These are phyloP conservation scores for Pisolithus marmoratus DNA, from an alignment of 768 basidiomycete genomes.

Conservation along the genomic window DNA sequence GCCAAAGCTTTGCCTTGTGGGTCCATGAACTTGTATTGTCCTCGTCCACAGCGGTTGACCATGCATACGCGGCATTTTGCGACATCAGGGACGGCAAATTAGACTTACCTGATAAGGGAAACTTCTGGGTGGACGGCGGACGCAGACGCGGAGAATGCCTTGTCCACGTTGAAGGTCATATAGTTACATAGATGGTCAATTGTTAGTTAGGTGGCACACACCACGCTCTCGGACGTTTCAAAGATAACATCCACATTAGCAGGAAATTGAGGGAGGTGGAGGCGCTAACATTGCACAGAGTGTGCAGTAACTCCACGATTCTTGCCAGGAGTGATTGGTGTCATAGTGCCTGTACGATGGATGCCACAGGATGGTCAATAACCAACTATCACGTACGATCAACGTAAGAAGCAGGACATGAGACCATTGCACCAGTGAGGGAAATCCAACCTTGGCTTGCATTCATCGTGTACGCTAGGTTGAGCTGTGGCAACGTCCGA, in stretches of 20 bases:
- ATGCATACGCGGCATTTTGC: slow-evolving; percentile 15
- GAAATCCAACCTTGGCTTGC: too few relatives aligned
- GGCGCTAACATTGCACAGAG: too few relatives aligned
- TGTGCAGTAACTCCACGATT: too few relatives aligned
- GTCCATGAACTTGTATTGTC: slow-evolving; percentile 17
- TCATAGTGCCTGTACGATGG: too few relatives aligned
- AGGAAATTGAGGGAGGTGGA: too few relatives aligned
- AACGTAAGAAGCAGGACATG: too few relatives aligned
- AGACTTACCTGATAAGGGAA: slow-evolving; percentile 1
- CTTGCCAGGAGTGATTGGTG: too few relatives aligned
- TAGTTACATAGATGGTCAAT: background rate
- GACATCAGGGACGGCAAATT: background rate
- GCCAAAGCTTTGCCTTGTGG: background rate
- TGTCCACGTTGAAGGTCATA: background rate
- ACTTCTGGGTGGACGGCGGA: slow-evolving; percentile 3
- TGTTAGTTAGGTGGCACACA: too few relatives aligned
- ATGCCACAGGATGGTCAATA: too few relatives aligned
- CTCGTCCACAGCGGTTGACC: slow-evolving; percentile 10
- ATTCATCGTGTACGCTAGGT: background rate
- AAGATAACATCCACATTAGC: background rate
- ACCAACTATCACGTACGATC: too few relatives aligned
- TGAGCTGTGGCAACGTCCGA: too few relatives aligned
- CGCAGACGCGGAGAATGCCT: slow-evolving; percentile 1
- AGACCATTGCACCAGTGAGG: too few relatives aligned
- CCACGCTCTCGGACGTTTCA: background rate